These are phyloP conservation scores for Elasticomyces elasticus DNA, from an alignment of 495 filamentous ascomycete genomes.

Conservation along the genomic window DNA sequence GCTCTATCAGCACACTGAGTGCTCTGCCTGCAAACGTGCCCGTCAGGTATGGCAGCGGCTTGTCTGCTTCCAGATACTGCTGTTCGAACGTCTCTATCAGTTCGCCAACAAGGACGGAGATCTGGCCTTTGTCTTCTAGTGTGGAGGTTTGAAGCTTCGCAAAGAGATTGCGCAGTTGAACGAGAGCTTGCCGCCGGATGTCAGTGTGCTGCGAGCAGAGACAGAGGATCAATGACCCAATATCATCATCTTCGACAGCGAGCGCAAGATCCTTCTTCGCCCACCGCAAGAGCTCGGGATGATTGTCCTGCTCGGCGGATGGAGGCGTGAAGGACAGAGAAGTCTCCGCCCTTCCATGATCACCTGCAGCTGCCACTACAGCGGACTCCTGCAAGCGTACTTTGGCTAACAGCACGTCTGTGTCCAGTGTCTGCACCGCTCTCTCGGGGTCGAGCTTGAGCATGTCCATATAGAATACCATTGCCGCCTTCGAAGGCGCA, in stretches of 20 bases:
- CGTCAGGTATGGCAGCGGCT: conserved; percentile 56
- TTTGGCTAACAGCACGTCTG: background rate
- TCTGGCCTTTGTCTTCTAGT: conserved; percentile 64
- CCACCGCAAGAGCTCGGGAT: conserved; percentile 56
- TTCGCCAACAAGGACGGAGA: conserved; percentile 67
- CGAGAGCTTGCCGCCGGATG: conserved; percentile 66
- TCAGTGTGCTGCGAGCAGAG: conserved; percentile 62
- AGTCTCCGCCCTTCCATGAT: background rate
- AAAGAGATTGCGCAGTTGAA: conserved; percentile 54
- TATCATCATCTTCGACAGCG: conserved; percentile 61
- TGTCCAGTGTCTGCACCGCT: no score
- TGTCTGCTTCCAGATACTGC: conserved; percentile 23
- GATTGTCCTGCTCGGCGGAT: conserved; percentile 42
- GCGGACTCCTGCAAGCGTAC: background rate
- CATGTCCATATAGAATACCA: background rate
- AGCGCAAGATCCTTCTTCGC: conserved; percentile 60
- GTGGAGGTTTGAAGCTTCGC: conserved; percentile 43
- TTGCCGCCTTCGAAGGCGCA: background rate
- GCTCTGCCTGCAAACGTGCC: conserved; percentile 63
- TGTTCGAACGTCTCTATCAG: conserved; percentile 60
- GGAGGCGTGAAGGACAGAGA: conserved; percentile 22
- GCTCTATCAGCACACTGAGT: conserved; percentile 58
- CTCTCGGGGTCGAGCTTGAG: no score
- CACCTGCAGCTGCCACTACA: background rate
- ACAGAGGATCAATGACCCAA: conserved; percentile 58